Evolutionary conservation across 768 basidiomycete species (phyloP), one percentile per base, ranked within the genome.

Genomic region (Kwoniella bestiolae): DNA sequence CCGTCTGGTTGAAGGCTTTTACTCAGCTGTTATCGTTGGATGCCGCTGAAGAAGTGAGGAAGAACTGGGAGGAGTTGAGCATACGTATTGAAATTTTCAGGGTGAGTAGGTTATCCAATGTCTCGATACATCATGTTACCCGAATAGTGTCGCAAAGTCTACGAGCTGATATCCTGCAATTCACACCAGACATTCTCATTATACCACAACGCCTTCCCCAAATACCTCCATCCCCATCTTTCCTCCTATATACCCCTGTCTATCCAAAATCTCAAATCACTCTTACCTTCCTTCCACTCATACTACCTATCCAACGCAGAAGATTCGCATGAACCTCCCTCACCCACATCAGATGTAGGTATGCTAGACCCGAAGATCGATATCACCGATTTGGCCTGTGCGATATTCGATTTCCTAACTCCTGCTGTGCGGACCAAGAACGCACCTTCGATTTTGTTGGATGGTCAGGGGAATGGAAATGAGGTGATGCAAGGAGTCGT

Each of bases 1-100:
- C 94, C 1, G 84, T 88, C 16, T 99, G 96, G 96, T 82, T 97
- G n/a, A 89, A 90, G 38, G 91, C 91, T 0, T 93, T 97, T 84
- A 87, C 87, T 67, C 86, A 88, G 16, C 84, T 97, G 14, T 83
- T 97, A 25, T 84, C 82, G 56, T 80, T 86, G 23, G 87, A 91
- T 76, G 86, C 89, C 0, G 81, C 84, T 23, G 80, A 82, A 57
- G 93, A 94, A 74, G 83, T 90, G 3, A 76, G 84, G 16, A 84
- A 84, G 51, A 86, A 87, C 56, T 97, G 94, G 94, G 92, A 95
- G 79, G 87, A 86, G 5, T 80, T 99, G 8, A 83, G 88, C 5
- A 84, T 97, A 58, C 85, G 90, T 53, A 87, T 89, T 45, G 91
- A 97, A 76, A 84, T 95, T 51, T 95, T 92, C 84, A 90, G 88